Conservation (phyloP, 306 rosid species). For the Delonix regia region DNA sequence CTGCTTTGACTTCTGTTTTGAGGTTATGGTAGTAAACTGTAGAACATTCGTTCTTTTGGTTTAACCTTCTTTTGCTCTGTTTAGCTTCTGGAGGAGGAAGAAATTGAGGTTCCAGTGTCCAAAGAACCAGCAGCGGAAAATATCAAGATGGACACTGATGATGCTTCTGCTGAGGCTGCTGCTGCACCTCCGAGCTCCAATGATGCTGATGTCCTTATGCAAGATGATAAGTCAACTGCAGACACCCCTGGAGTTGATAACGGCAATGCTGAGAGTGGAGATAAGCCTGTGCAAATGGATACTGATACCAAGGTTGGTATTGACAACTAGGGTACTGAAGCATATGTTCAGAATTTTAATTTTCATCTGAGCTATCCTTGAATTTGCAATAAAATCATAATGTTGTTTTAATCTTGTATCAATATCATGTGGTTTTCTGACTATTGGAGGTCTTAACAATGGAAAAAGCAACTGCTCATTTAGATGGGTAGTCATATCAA, state of each 20-base stretch:
- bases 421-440: not conserved
- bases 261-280: constrained; percentile 67
- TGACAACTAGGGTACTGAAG: not conserved
- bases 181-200: constrained; percentile 49
- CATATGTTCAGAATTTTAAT: not conserved
- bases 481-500: not conserved
- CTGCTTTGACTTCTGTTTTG: not conserved
- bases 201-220: constrained; percentile 74
- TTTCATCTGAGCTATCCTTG: not conserved
- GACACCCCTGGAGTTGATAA: constrained; percentile 63
- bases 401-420: not conserved
- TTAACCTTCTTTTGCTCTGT: not conserved
- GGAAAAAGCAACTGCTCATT: not conserved
- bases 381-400: not conserved
- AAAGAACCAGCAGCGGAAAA: constrained; percentile 61
- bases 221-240: constrained; percentile 69
- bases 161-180: constrained; percentile 55
- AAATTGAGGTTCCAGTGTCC: constrained; percentile 71
- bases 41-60: not conserved
- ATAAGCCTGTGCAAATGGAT: constrained; percentile 84
- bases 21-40: not conserved
- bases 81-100: constrained; percentile 93
- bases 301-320: constrained; percentile 73
- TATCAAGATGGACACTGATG: constrained; percentile 81
- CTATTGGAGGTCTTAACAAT: not conserved